Evolutionary conservation across 352 stramenopile genomes (phyloP).

Genomic region (Globisporangium iwayamae): DNA sequence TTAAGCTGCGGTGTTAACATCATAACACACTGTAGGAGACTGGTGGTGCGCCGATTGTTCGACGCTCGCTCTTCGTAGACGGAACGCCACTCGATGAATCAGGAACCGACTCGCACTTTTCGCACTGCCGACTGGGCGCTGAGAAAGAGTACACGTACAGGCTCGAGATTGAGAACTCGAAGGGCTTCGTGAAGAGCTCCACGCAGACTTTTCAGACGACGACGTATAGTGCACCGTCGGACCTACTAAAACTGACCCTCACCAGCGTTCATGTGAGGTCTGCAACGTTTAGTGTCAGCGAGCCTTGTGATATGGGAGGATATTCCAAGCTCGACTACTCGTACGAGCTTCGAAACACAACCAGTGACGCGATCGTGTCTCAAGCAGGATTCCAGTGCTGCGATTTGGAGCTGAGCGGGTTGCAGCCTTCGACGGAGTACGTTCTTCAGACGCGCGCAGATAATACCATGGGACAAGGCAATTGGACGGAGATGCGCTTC

Average conservation of each 20-base stretch:
- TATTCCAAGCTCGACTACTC: neutral
- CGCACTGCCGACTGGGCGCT: conserved; percentile 28
- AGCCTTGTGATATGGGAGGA: conserved; percentile 37
- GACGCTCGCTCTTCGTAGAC: conserved; percentile 29
- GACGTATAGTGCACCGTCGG: conserved; percentile 14
- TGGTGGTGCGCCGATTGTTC: conserved; percentile 33
- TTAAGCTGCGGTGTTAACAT: neutral
- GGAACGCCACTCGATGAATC: conserved; percentile 27
- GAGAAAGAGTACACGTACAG: conserved; percentile 33
- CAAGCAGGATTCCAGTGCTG: conserved; percentile 18
- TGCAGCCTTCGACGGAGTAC: conserved; percentile 27
- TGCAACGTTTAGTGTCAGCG: conserved; percentile 15
- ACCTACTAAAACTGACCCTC: conserved; percentile 14
- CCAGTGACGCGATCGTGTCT: neutral
- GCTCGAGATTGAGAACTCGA: conserved; percentile 44
- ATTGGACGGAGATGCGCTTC: conserved; percentile 27
- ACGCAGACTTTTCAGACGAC: conserved; percentile 26
- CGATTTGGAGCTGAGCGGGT: conserved; percentile 10
- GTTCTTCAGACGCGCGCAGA: conserved; percentile 18
- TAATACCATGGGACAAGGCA: conserved; percentile 18
- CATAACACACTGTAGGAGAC: conserved; percentile 25
- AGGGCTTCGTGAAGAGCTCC: conserved; percentile 23
- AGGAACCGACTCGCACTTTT: conserved; percentile 18
- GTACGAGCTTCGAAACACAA: conserved; percentile 12
- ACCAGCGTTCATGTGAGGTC: conserved; percentile 12